Conservation (phyloP, 192 early-diverging fungal genomes). For the Martensiomyces pterosporus region DNA sequence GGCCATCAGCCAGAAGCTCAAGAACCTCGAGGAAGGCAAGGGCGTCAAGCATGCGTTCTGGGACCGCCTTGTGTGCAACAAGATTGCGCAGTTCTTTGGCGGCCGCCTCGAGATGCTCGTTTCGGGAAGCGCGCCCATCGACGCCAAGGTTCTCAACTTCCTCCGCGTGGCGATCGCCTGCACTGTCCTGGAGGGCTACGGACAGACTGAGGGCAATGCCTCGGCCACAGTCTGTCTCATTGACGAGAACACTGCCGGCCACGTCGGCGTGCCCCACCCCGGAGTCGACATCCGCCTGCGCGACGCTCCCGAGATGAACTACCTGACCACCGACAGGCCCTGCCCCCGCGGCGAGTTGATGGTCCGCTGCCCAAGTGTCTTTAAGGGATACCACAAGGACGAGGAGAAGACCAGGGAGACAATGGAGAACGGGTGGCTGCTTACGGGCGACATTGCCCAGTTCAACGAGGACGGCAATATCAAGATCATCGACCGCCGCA, state of each 20-base stretch:
- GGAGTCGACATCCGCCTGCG: conserved; percentile 78
- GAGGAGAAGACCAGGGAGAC: conserved; percentile 74
- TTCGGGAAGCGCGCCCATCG: conserved; percentile 69
- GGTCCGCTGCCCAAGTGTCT: conserved; percentile 67
- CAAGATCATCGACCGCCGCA: conserved; percentile 80
- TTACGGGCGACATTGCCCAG: conserved; percentile 85
- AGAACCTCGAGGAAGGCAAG: conserved; percentile 49
- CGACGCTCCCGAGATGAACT: conserved; percentile 89
- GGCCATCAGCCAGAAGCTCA: conserved; percentile 59
- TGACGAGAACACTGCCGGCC: conserved; percentile 50
- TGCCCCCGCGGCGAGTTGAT: conserved; percentile 87
- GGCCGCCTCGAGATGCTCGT: conserved; percentile 60
- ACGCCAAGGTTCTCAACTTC: conserved; percentile 62
- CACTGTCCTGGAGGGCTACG: conserved; percentile 56
- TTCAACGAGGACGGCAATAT: conserved; percentile 69
- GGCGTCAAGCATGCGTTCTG: conserved; percentile 69
- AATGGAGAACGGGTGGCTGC: conserved; percentile 75
- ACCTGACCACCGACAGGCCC: conserved; percentile 72
- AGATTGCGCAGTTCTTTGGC: conserved; percentile 74
- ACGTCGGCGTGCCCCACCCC: conserved; percentile 77
- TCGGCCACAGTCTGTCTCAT: conserved; percentile 20
- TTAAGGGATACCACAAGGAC: conserved; percentile 79
- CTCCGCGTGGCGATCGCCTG: conserved; percentile 59
- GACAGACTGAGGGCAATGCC: conserved; percentile 45
- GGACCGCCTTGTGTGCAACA: conserved; percentile 85